These are phyloP conservation scores for Epichloe aotearoae DNA, from an alignment of 2,329 filamentous ascomycete species.

Conservation along the genomic window DNA sequence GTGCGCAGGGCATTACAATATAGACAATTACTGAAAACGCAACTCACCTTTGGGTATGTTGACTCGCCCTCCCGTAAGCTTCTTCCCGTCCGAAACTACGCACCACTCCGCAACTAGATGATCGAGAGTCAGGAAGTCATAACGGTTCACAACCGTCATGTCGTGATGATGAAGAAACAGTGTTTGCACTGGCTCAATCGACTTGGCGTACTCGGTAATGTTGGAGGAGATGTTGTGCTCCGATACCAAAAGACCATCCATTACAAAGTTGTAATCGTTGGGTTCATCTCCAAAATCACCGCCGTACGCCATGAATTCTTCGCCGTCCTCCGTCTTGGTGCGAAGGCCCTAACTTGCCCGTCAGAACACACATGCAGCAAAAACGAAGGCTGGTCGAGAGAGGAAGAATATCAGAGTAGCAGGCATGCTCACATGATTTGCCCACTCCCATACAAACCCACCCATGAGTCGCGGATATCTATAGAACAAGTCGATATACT, in stretches of 20 bases:
- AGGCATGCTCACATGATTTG: conserved; percentile 30
- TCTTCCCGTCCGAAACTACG: conserved; percentile 25
- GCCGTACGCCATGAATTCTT: conserved; percentile 42
- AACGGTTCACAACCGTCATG: conserved; percentile 36
- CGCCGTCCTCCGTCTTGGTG: conserved; percentile 27
- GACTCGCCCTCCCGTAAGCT: conserved; percentile 20
- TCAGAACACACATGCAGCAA: background rate
- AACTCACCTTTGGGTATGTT: conserved; percentile 27
- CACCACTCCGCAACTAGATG: conserved; percentile 33
- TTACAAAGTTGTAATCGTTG: conserved; percentile 45
- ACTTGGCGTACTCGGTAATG: conserved; percentile 41
- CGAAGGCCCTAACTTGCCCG: conserved; percentile 21
- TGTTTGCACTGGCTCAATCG: conserved; percentile 44
- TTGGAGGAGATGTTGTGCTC: conserved; percentile 39
- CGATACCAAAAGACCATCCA: conserved; percentile 37
- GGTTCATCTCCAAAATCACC: conserved; percentile 49
- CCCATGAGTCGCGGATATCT: conserved; percentile 39
- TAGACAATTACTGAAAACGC: background rate
- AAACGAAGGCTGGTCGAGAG: background rate
- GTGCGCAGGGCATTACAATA: no score
- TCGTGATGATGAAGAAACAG: conserved; percentile 27
- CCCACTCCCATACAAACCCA: conserved; percentile 54
- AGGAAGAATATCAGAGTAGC: background rate
- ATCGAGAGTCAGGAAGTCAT: conserved; percentile 39
- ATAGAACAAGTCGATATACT: conserved; percentile 55